Base-by-base conservation (phyloP, 129 eudicot genomes). In the Tagetes patula region DNA sequence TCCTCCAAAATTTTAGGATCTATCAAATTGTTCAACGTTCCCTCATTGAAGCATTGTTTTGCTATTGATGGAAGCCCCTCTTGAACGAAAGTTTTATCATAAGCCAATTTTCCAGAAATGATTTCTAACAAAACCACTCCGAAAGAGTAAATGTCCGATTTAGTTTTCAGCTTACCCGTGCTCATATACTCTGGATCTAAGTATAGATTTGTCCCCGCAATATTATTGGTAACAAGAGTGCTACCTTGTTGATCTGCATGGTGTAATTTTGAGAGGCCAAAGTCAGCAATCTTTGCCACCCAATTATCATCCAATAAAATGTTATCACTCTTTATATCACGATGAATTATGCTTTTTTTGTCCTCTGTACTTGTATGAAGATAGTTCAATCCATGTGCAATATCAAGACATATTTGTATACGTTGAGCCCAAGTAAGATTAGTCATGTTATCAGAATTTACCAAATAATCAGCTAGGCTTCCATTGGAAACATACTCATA, bases 181-280 rank as follows among this genome's bases (percentile, higher is more conserved):
- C n/a, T n/a, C n/a, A n/a, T n/a, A n/a, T n/a, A n/a, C 67, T 56
- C 64, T 2, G 64, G 64, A 56, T 56, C 64, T 11, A 56, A 30
- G 5, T 56, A 56, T 2, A 56, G 13, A 30, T 56, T 39, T 31
- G 64, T 56, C 6, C 64, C 64, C 0, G 64, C 64, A 30, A 56
- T 56, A 56, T 56, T 56, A 32, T 32, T 11, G 7, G 67, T 34
- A 34, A 61, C 1, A 4, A 61, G 67, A 43, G 67, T 61, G 66
- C 43, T 60, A 5, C 66, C 66, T 60, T 60, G 66, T 60, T 33
- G 8, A 36, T 1, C 1, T 61, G 67, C 42, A 61, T 12, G 30
- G 3, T 61, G 45, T 11, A 37, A 36, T 27, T 37, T 61, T 20
- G 67, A 61, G 8, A 61, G 9, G 3, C 67, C 67, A 61, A 59